phyloP scores from a whole-genome alignment of 1,284 basidiomycete genomes.

The Inonotus obliquus region DNA sequence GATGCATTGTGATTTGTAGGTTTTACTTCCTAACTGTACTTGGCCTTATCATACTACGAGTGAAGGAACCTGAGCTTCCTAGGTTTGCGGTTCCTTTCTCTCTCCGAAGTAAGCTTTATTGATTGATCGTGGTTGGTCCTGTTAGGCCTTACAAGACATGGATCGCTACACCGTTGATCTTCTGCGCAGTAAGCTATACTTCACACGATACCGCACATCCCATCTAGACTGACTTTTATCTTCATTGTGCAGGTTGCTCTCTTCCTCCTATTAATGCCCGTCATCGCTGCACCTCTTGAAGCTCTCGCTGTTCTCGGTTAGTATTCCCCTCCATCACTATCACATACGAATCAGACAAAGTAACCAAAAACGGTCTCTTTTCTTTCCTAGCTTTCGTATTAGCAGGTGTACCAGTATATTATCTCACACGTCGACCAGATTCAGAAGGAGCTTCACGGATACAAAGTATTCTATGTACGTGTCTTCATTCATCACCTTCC shows the following conservation, averaged over 20 bases:
- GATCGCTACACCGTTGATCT: conserved; percentile 86
- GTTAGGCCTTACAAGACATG: conserved; percentile 86
- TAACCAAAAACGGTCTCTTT: background rate
- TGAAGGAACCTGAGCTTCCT: conserved; percentile 89
- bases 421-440: conserved; percentile 57
- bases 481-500: background rate
- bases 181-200: conserved; percentile 68
- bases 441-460: conserved; percentile 35
- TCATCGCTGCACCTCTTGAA: conserved; percentile 89
- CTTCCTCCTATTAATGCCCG: conserved; percentile 92
- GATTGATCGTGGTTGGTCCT: background rate
- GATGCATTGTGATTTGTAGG: background rate
- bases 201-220: background rate
- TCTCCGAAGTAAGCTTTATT: background rate
- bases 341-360: too few species aligned
- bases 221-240: background rate
- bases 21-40: conserved; percentile 91
- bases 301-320: conserved; percentile 82
- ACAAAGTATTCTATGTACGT: conserved; percentile 46
- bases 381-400: conserved; percentile 55
- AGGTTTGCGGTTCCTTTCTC: conserved; percentile 39
- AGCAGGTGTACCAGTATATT: conserved; percentile 81
- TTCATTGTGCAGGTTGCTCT: conserved; percentile 62
- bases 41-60: conserved; percentile 81
- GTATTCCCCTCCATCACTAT: background rate